These are phyloP conservation scores for Penicillium freii DNA, from an alignment of 2,329 filamentous ascomycete species.

Conservation along the genomic window DNA sequence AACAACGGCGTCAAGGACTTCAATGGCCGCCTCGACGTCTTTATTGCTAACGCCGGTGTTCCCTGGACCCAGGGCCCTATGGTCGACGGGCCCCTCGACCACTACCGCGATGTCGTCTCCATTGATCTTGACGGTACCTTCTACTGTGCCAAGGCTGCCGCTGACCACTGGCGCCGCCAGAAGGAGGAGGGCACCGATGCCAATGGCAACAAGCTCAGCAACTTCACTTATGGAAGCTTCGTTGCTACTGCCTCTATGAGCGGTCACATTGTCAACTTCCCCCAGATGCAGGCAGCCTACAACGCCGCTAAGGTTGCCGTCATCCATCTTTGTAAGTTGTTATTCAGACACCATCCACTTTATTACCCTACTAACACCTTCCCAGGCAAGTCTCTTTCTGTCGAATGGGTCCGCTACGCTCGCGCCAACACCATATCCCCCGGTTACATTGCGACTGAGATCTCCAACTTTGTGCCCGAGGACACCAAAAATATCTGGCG, in stretches of 20 bases:
- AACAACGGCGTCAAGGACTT: constrained; percentile 58
- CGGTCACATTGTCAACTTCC: constrained; percentile 74
- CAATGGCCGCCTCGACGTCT: constrained; percentile 71
- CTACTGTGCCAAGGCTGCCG: constrained; percentile 71
- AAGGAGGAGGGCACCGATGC: constrained; percentile 64
- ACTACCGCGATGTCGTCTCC: constrained; percentile 65
- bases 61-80: constrained; percentile 69
- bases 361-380: constrained; percentile 10
- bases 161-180: constrained; percentile 67
- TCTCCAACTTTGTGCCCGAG: constrained; percentile 62
- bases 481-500: constrained; percentile 73
- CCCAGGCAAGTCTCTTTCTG: constrained; percentile 65
- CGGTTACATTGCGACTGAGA: constrained; percentile 73
- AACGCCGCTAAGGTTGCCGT: constrained; percentile 69
- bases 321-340: constrained; percentile 47
- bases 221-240: constrained; percentile 66
- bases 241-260: constrained; percentile 77
- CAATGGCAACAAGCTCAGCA: constrained; percentile 60
- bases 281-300: constrained; percentile 71
- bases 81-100: constrained; percentile 62
- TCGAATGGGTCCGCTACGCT: constrained; percentile 76
- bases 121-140: constrained; percentile 75
- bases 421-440: constrained; percentile 71
- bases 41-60: constrained; percentile 76
- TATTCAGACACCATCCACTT: constrained; percentile 49